Percentiles rank a stretch among this genome's conserved stretches.
Conservation (phyloP, 169 alveolate genomes). For the Cryptosporidium baileyi region DNA sequence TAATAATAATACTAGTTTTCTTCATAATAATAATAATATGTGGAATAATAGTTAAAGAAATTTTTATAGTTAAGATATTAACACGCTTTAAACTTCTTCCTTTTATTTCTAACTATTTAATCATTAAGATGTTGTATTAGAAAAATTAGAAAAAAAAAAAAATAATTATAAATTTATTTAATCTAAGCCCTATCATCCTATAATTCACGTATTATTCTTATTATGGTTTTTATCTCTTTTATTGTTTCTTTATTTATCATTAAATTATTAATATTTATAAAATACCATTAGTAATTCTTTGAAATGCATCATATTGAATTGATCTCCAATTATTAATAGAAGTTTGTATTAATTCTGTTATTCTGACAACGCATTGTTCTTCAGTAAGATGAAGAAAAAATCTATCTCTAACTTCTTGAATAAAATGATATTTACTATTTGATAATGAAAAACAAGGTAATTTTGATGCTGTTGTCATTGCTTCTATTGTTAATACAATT, state of each 20-base stretch:
- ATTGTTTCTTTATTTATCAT: too few relatives aligned
- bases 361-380: conserved; percentile 81
- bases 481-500: conserved; percentile 84
- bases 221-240: too few relatives aligned
- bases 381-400: conserved; percentile 75
- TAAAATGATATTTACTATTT: conserved; percentile 72
- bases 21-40: conserved; percentile 38
- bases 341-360: conserved; percentile 87
- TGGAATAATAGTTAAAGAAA: conserved; percentile 25
- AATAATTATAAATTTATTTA: too few relatives aligned
- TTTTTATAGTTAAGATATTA: too few relatives aligned
- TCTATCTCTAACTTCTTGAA: conserved; percentile 72
- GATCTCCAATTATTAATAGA: conserved; percentile 93
- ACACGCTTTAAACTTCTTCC: too few relatives aligned
- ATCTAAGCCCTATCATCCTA: too few relatives aligned
- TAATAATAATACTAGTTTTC: conserved; percentile 17
- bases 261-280: conserved; percentile 71
- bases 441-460: conserved; percentile 89
- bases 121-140: too few relatives aligned
- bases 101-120: too few relatives aligned
- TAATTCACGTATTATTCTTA: too few relatives aligned
- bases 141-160: too few relatives aligned
- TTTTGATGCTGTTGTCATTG: conserved; percentile 89
- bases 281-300: conserved; percentile 93
- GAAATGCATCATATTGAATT: conserved; percentile 94